Conservation (phyloP, 495 filamentous ascomycete genomes). For the Penicillium ochrochloron region DNA sequence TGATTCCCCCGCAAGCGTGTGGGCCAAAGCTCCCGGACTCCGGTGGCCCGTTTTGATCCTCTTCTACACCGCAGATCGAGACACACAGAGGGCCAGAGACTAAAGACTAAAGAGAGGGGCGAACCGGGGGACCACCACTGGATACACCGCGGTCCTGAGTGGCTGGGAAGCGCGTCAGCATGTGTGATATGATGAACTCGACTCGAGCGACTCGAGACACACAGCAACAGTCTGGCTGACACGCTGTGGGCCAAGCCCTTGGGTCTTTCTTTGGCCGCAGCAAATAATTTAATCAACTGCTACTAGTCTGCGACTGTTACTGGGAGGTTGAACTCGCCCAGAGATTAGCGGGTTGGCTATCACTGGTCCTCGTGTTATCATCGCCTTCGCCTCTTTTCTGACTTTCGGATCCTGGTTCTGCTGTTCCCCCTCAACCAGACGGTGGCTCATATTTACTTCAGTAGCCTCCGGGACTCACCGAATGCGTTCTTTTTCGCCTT, state of each 20-base stretch:
- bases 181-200: conserved; percentile 9
- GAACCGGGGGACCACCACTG: neutral
- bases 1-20: conserved; percentile 6
- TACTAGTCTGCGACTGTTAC: no score
- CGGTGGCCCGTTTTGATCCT: conserved; percentile 15
- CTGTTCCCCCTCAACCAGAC: neutral
- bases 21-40: conserved; percentile 32
- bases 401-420: conserved; percentile 16
- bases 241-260: neutral
- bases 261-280: neutral
- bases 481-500: conserved; percentile 4
- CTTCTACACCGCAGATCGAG: conserved; percentile 15
- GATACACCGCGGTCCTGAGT: conserved; percentile 11
- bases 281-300: neutral
- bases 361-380: conserved; percentile 24
- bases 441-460: conserved; percentile 22
- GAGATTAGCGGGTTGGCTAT: conserved; percentile 19
- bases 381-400: conserved; percentile 11
- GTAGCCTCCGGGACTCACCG: conserved; percentile 19
- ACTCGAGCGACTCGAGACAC: neutral
- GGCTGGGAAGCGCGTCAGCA: conserved; percentile 11
- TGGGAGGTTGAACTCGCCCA: neutral
- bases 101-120: neutral
- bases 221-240: neutral
- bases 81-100: no score